These are phyloP conservation scores for Colletotrichum liriopes DNA, from an alignment of 2,329 filamentous ascomycete species.

Conservation along the genomic window DNA sequence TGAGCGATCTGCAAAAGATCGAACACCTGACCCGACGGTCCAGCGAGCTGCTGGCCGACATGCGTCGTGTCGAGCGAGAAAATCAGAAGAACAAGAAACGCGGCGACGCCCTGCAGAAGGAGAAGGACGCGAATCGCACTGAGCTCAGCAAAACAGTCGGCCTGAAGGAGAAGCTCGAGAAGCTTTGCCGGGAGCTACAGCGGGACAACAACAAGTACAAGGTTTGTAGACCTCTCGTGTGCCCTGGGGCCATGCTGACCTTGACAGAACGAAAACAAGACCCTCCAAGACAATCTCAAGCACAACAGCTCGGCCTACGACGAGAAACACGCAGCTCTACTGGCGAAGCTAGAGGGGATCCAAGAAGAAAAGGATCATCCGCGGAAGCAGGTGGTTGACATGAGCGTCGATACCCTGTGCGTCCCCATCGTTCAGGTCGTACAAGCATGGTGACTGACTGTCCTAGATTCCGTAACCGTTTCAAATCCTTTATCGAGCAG, in stretches of 20 bases:
- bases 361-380: slow-evolving; percentile 90
- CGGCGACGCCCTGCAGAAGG: slow-evolving; percentile 94
- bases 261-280: slow-evolving; percentile 89
- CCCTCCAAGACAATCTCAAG: slow-evolving; percentile 88
- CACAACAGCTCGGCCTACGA: slow-evolving; percentile 88
- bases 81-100: slow-evolving; percentile 97
- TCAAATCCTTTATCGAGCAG: slow-evolving; percentile 96
- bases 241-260: slow-evolving; percentile 22
- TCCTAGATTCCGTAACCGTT: slow-evolving; percentile 84
- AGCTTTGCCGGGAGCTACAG: slow-evolving; percentile 93
- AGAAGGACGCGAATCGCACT: slow-evolving; percentile 90
- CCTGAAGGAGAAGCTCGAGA: slow-evolving; percentile 97
- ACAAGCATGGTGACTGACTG: slow-evolving; percentile 47
- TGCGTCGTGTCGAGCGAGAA: slow-evolving; percentile 96
- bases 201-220: slow-evolving; percentile 99
- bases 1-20: slow-evolving; percentile 92
- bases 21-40: slow-evolving; percentile 93
- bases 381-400: slow-evolving; percentile 84
- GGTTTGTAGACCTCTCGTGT: slow-evolving; percentile 65
- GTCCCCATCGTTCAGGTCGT: background rate
- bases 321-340: slow-evolving; percentile 83
- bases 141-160: slow-evolving; percentile 92
- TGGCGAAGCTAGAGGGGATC: slow-evolving; percentile 89
- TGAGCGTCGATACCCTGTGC: slow-evolving; percentile 78
- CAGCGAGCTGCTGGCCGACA: slow-evolving; percentile 90